Evolutionary conservation across 768 basidiomycete genomes (phyloP).

Genomic region (Clitopilus passeckerianus): DNA sequence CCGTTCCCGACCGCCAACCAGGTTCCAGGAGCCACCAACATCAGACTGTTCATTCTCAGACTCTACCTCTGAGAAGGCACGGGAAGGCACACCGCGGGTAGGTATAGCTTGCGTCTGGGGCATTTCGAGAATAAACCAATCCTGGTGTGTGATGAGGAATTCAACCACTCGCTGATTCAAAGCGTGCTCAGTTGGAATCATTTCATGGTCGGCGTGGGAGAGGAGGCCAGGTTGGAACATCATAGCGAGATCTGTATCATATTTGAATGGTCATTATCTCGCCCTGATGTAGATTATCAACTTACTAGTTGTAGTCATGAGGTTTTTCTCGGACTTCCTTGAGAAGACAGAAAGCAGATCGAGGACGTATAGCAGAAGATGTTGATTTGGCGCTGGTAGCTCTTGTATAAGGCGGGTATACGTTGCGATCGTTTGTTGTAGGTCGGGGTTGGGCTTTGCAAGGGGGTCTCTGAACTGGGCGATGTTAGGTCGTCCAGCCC

Average conservation of each 20-base stretch:
- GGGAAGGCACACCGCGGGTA: constrained; percentile 5
- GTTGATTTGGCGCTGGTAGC: constrained; percentile 88
- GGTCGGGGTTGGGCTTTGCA: constrained; percentile 67
- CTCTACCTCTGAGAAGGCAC: constrained; percentile 31
- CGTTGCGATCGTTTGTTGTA: constrained; percentile 66
- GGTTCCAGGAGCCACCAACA: constrained; percentile 48
- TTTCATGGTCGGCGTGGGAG: constrained; percentile 82
- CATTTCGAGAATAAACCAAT: constrained; percentile 90
- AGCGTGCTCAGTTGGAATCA: constrained; percentile 81
- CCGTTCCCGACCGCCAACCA: constrained; percentile 31
- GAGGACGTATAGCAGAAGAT: constrained; percentile 94
- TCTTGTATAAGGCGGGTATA: constrained; percentile 83
- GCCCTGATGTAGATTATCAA: neutral
- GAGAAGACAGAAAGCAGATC: constrained; percentile 95
- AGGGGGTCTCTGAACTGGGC: constrained; percentile 6
- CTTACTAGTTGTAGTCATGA: constrained; percentile 95
- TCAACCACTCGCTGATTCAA: constrained; percentile 89
- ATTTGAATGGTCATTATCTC: neutral
- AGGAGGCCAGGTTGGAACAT: constrained; percentile 96
- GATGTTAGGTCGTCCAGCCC: neutral
- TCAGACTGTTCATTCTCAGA: constrained; percentile 45
- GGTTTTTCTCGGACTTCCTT: constrained; percentile 83
- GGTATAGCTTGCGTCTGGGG: constrained; percentile 51
- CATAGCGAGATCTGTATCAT: constrained; percentile 77
- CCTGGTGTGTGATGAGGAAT: constrained; percentile 94